Conservation (phyloP, 108 stramenopile species). For the Schizochytrium sp. region DNA sequence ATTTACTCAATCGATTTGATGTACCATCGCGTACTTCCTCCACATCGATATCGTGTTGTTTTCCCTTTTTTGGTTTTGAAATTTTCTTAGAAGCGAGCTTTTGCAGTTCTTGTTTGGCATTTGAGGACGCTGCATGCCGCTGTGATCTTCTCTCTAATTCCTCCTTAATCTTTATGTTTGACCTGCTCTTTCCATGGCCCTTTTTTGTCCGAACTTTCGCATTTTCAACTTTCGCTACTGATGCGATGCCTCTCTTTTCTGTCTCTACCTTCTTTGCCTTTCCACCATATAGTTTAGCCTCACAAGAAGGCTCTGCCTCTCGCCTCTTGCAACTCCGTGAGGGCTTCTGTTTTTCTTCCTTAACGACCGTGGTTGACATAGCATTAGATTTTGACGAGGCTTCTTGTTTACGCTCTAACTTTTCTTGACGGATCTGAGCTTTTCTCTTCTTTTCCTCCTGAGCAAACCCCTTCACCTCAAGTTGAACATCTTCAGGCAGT, state of each 20-base stretch:
- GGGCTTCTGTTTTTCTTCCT: background rate
- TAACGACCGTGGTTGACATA: background rate
- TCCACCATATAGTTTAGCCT: too few relatives aligned
- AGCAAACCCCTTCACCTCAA: constrained; percentile 70
- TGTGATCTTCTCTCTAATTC: too few relatives aligned
- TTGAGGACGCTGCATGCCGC: too few relatives aligned
- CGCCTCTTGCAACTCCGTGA: background rate
- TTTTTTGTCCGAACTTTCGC: too few relatives aligned
- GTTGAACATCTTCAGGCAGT: constrained; percentile 66
- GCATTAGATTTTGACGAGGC: background rate
- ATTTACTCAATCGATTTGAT: too few relatives aligned
- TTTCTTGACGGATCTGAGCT: constrained; percentile 10
- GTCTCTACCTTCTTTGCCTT: too few relatives aligned
- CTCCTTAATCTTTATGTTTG: too few relatives aligned
- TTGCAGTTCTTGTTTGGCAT: too few relatives aligned
- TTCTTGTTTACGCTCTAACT: background rate
- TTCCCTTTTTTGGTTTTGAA: background rate
- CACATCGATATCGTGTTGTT: constrained; percentile 1
- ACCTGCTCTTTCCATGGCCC: too few relatives aligned
- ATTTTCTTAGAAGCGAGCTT: background rate
- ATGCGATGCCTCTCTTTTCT: too few relatives aligned
- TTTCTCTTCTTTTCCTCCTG: constrained; percentile 68
- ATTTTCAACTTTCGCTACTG: too few relatives aligned
- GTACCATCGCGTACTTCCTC: constrained; percentile 12
- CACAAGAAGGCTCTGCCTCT: too few relatives aligned